Conservation (phyloP, 2,329 filamentous ascomycete genomes). For the Epicoccum nigrum region DNA sequence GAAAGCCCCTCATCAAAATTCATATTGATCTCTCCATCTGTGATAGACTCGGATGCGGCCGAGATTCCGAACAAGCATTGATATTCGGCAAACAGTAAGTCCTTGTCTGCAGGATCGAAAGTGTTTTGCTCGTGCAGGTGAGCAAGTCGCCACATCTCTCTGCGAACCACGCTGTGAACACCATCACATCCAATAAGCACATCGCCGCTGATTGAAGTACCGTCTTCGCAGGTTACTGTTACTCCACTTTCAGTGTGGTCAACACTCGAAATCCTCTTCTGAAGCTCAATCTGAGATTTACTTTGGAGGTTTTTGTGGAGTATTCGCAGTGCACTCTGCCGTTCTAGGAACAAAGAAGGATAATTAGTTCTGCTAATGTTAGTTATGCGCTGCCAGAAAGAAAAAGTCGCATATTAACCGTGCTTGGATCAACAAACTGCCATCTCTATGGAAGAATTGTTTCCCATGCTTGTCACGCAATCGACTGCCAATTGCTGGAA, state of each 20-base stretch:
- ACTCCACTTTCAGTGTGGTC: constrained; percentile 7
- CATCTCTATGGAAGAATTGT: not conserved
- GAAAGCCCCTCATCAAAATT: constrained; percentile 12
- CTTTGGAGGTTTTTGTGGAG: constrained; percentile 22
- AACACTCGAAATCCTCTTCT: constrained; percentile 4
- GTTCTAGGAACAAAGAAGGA: constrained; percentile 18
- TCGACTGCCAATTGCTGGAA: not conserved
- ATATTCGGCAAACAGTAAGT: constrained; percentile 19
- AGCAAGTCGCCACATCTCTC: constrained; percentile 24
- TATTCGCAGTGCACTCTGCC: constrained; percentile 17
- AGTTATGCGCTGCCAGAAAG: not conserved
- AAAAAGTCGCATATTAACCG: not conserved
- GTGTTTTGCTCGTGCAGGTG: constrained; percentile 4
- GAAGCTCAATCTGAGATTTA: constrained; percentile 16
- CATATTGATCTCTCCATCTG: constrained; percentile 11
- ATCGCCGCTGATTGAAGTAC: constrained; percentile 12
- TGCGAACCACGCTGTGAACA: constrained; percentile 21
- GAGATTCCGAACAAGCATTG: constrained; percentile 24
- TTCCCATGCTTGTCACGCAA: constrained; percentile 1
- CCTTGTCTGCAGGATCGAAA: constrained; percentile 9
- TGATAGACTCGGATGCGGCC: not conserved
- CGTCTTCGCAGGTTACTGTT: constrained; percentile 14
- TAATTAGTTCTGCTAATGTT: not conserved
- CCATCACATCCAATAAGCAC: constrained; percentile 28
- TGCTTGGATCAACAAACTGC: not conserved